Evolutionary conservation across 169 alveolate species (phyloP).

Genomic region (Fabrea salina): DNA sequence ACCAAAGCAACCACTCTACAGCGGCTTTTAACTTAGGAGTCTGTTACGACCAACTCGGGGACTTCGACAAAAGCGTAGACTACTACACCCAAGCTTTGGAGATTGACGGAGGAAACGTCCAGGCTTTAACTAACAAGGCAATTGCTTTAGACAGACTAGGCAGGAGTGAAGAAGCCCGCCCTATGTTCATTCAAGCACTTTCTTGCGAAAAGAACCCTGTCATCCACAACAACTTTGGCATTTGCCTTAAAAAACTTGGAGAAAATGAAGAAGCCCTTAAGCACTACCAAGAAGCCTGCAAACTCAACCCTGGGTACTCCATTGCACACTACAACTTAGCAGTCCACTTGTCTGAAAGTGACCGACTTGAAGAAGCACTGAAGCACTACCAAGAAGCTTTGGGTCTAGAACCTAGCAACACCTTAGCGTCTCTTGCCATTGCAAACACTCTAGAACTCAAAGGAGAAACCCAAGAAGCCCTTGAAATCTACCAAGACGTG

Average conservation of each 20-base stretch:
- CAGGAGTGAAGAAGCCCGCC: slow-evolving; percentile 46
- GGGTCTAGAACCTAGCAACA: slow-evolving; percentile 33
- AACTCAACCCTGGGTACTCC: slow-evolving; percentile 66
- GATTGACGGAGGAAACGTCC: slow-evolving; percentile 42
- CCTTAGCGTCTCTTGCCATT: slow-evolving; percentile 52
- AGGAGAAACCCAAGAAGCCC: slow-evolving; percentile 49
- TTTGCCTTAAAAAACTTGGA: slow-evolving; percentile 59
- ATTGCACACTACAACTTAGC: slow-evolving; percentile 55
- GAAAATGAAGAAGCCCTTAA: slow-evolving; percentile 55
- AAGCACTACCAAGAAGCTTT: slow-evolving; percentile 40
- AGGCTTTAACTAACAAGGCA: slow-evolving; percentile 51
- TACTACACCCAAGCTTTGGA: slow-evolving; percentile 42
- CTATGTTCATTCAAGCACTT: slow-evolving; percentile 59
- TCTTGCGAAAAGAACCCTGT: slow-evolving; percentile 53
- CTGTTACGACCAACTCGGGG: slow-evolving; percentile 53
- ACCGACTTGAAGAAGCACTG: slow-evolving; percentile 40
- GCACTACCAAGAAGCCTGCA: slow-evolving; percentile 56
- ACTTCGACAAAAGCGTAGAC: slow-evolving; percentile 38
- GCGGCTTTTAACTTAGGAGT: slow-evolving; percentile 59
- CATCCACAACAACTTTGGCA: slow-evolving; percentile 59
- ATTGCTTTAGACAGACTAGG: slow-evolving; percentile 51
- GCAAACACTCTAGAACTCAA: slow-evolving; percentile 57
- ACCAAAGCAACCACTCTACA: slow-evolving; percentile 45
- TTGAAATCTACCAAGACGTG: slow-evolving; percentile 46
- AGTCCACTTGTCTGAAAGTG: slow-evolving; percentile 38